Base-by-base conservation (phyloP, 1,284 basidiomycete species). In the Microbotryum intermedium region DNA sequence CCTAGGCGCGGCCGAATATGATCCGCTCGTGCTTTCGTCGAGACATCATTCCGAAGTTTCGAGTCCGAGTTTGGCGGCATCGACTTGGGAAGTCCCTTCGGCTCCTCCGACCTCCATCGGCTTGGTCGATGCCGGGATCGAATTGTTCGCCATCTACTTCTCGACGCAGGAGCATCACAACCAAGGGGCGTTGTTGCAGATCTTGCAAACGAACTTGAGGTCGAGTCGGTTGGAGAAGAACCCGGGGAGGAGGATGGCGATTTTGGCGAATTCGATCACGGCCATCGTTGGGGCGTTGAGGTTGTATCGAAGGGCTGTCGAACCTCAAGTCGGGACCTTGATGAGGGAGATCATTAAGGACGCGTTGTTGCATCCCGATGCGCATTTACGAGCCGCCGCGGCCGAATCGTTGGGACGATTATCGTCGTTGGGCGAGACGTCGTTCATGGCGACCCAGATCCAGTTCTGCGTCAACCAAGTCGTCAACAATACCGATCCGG, bases 381-480 rank as follows among this genome's bases (percentile, higher is more conserved):
- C 83, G 2, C 79, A 85, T 20, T 77, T 97, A 25, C 83, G 94
- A 1, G 81, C 81, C 23, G 84, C 86, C 0, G 85, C 87, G n/a
- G 92, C 90, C 65, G 92, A 97, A 74, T 84, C 88, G 0, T 85
- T 97, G 67, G 95, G 95, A 20, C 83, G 89, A 26, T 77, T 98
- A 3, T 87, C 89, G 2, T 86, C 84, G 60, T 77, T 95, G 16
- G 89, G 88, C 0, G 90, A 87, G 20, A 90, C 86, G 8, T 83
- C 81, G 47, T 94, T 93, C 77, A 79, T 97, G 57, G 88, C 90
- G 0, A 82, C 80, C 30, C 89, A 95, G 74, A 87, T 93, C 64
- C 97, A 97, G 73, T 85, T 84, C 69, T 80, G 97, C 11, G 91
- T 98, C 7, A 90, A 97, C 69, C 88, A 93, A 71, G 88, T 98